Conservation (phyloP, 176 grass and related monocot species). For the Oryza rufipogon region DNA sequence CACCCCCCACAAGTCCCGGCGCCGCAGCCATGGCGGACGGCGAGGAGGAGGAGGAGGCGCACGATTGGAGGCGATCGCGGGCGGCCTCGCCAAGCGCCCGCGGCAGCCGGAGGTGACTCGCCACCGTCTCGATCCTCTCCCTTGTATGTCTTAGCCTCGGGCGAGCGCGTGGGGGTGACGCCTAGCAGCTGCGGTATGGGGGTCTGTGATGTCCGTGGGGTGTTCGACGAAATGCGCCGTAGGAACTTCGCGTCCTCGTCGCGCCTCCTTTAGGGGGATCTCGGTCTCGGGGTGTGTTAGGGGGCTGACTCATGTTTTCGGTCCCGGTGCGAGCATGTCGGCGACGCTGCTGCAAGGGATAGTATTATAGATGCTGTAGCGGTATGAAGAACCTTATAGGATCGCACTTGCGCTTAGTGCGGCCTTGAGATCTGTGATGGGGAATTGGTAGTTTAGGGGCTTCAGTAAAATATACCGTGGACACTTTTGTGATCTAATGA, state of each 20-base stretch:
- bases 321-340: too few species aligned
- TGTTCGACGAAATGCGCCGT: conserved; percentile 39
- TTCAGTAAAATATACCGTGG: too few species aligned
- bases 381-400: background rate
- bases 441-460: too few species aligned
- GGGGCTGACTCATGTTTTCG: background rate
- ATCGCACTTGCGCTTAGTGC: background rate
- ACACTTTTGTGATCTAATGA: too few species aligned
- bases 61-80: too few species aligned
- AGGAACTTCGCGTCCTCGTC: background rate
- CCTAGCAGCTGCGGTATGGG: background rate
- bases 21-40: background rate
- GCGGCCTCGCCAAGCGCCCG: background rate
- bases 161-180: too few species aligned
- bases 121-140: background rate
- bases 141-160: background rate
- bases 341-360: background rate
- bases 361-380: background rate
- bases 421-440: background rate
- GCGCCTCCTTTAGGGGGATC: background rate
- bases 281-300: background rate
- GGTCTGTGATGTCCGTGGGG: background rate
- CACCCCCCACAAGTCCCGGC: background rate
- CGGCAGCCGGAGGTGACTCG: conserved; percentile 11
- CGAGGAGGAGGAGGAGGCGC: background rate